Conservation (phyloP, 192 early-diverging fungal genomes). For the Backusella tuberculispora region DNA sequence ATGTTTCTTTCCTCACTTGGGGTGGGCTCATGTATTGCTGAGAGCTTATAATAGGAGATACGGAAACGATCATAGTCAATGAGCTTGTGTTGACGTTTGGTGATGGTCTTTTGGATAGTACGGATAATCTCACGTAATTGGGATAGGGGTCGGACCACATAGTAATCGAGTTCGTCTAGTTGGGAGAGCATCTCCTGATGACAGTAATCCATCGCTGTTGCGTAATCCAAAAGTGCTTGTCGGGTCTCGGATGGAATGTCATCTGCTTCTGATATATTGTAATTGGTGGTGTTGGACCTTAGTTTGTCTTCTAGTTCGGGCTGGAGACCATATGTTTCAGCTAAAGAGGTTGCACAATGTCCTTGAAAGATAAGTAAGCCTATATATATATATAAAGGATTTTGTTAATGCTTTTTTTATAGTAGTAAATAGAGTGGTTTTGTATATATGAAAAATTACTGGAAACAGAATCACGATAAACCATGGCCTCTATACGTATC, state of each 20-base stretch:
- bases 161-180: conserved; percentile 72
- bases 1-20: conserved; percentile 66
- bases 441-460: conserved; percentile 8
- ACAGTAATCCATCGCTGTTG: conserved; percentile 44
- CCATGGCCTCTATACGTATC: conserved; percentile 51
- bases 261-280: no score
- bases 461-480: conserved; percentile 39
- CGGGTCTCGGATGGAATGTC: conserved; percentile 44
- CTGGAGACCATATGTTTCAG: not conserved
- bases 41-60: conserved; percentile 71
- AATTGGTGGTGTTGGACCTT: conserved; percentile 31
- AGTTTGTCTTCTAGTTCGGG: conserved; percentile 54
- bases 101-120: conserved; percentile 78
- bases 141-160: conserved; percentile 69
- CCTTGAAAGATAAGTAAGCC: conserved; percentile 25
- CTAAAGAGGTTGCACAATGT: conserved; percentile 14
- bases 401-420: not conserved
- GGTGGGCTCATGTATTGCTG: conserved; percentile 62
- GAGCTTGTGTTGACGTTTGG: conserved; percentile 89
- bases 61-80: conserved; percentile 90
- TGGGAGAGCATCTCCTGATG: conserved; percentile 59
- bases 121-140: conserved; percentile 76
- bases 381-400: not conserved
- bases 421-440: not conserved
- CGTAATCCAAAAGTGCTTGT: conserved; percentile 55